Evolutionary conservation across 2,329 filamentous ascomycete species (phyloP), one percentile per base, ranked within the genome.

Genomic region (Dendryphion nanum): DNA sequence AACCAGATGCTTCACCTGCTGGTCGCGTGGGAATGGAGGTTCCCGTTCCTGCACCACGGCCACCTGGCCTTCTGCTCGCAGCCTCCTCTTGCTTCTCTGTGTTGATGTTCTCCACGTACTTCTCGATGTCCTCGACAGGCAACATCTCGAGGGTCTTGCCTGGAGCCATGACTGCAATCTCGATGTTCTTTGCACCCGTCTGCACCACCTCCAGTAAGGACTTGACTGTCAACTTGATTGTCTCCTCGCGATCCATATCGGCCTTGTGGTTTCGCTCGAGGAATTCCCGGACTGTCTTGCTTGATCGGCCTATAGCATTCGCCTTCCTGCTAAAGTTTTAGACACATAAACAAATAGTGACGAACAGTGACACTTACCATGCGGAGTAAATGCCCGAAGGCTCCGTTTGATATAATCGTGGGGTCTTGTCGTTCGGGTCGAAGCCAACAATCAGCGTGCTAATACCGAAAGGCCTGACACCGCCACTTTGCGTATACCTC

Each of bases 351-450:
- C 15, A 8, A 2, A 30, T 30, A 13, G 3, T 2, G 19, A 6
- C 17, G 5, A 31, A 14, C 4, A 30, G 17, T 3, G 33, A 21
- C 38, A 66, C 80, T 76, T 77, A 97, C 93, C 93, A 98, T 67
- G 93, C 93, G 41, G 89, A 96, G 77, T 97, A 98, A 69, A 98
- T 98, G 43, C 94, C 93, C 48, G 89, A 95, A n/a, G 94, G 93
- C 74, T 98, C 93, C 4, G 93, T 98, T 79, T 96, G 91, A 70
- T 97, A 98, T 44, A 98, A 77, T 57, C 90, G 81, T 38, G 93
- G 91, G 39, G 84, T 84, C 63, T 85, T 83, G 76, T 89, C 91
- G 55, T 87, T 88, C 55, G 89, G 87, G 73, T 98, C 93, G 64
- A 98, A 98, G n/a, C 93, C 93, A 47, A 98, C 91, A 56, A 98